Percentiles rank a stretch among this genome's conserved stretches.
These are phyloP conservation scores for Cercospora beticola DNA, from an alignment of 2,329 filamentous ascomycete genomes.

Conservation along the genomic window DNA sequence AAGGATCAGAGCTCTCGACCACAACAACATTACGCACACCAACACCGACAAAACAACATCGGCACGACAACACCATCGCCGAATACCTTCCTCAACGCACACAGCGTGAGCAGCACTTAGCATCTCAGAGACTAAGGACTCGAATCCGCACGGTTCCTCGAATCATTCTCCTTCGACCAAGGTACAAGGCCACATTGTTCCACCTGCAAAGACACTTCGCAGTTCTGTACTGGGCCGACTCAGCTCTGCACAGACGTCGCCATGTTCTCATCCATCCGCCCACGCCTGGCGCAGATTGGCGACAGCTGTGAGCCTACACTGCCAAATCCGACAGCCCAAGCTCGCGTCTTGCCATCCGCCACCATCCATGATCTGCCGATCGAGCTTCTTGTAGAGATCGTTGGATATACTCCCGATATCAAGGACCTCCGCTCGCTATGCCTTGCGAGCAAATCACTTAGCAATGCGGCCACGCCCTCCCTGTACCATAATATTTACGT, in stretches of 20 bases:
- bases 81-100: neutral
- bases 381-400: conserved; percentile 4
- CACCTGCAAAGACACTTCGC: neutral
- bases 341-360: neutral
- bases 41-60: neutral
- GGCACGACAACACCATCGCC: neutral
- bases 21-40: neutral
- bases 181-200: neutral
- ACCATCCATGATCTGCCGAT: conserved; percentile 1
- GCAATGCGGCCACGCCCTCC: neutral
- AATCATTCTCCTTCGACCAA: neutral
- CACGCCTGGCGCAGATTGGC: neutral
- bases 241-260: neutral
- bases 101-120: neutral
- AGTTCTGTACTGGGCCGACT: neutral
- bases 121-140: neutral
- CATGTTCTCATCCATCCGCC: neutral
- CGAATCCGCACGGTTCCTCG: neutral
- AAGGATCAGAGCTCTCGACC: neutral
- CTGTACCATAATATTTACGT: neutral
- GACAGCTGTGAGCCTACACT: neutral
- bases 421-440: neutral
- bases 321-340: neutral
- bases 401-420: neutral
- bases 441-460: neutral